Evolutionary conservation across 164 flowering plant genomes (phyloP).

Genomic region (Chloranthus sessilifolius): DNA sequence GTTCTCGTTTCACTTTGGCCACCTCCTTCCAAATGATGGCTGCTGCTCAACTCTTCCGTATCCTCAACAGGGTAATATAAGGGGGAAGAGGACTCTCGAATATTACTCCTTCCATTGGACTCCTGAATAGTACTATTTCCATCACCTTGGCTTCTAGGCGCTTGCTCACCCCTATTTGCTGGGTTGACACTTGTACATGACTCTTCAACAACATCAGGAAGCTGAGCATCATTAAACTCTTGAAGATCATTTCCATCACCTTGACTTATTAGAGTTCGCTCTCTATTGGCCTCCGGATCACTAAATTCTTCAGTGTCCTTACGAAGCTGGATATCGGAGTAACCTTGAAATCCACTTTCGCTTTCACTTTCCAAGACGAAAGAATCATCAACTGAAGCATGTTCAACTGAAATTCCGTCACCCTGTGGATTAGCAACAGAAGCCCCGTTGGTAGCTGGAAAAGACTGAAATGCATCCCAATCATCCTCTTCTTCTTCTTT

Average conservation of each 20-base stretch:
- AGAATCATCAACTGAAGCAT: slow-evolving; percentile 16
- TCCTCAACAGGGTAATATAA: slow-evolving; percentile 6
- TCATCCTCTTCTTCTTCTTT: slow-evolving; percentile 55
- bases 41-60: slow-evolving; percentile 1
- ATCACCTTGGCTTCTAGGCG: slow-evolving; percentile 6
- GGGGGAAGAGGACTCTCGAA: not conserved
- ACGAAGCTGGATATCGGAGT: slow-evolving; percentile 10
- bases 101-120: too few relatives aligned
- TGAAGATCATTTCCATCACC: slow-evolving; percentile 2
- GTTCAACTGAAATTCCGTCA: slow-evolving; percentile 15
- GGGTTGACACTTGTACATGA: too few relatives aligned
- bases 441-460: slow-evolving; percentile 59
- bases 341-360: slow-evolving; percentile 15
- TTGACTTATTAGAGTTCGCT: not conserved
- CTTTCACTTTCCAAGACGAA: slow-evolving; percentile 11
- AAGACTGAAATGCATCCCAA: slow-evolving; percentile 97
- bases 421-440: slow-evolving; percentile 18
- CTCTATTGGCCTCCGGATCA: slow-evolving; percentile 12
- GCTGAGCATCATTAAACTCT: slow-evolving; percentile 6
- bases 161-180: slow-evolving; percentile 6
- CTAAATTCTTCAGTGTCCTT: slow-evolving; percentile 6
- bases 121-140: too few relatives aligned
- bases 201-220: slow-evolving; percentile 1
- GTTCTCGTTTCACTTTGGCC: too few relatives aligned
- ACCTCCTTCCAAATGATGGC: slow-evolving; percentile 1